These are phyloP conservation scores for Acacia crassicarpa DNA, from an alignment of 306 rosid genomes.

Conservation along the genomic window DNA sequence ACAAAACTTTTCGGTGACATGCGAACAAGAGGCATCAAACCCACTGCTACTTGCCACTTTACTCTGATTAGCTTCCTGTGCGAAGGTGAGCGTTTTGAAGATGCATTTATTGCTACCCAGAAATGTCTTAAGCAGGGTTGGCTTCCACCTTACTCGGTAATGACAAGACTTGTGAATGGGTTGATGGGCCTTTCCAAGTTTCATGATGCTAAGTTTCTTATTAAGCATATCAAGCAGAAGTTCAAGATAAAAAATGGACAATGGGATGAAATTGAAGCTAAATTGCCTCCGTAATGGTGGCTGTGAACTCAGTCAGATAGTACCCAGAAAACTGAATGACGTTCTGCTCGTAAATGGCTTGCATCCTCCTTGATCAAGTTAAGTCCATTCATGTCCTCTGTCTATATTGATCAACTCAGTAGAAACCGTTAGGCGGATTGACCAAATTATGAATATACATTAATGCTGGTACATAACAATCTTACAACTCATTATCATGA, in stretches of 20 bases:
- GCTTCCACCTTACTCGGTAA: constrained; percentile 66
- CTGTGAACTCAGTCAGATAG: constrained; percentile 8
- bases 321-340: constrained; percentile 2
- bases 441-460: background rate
- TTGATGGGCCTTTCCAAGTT: constrained; percentile 53
- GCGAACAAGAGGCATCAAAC: constrained; percentile 47
- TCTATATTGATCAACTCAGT: background rate
- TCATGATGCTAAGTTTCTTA: constrained; percentile 55
- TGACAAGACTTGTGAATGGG: constrained; percentile 74
- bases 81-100: constrained; percentile 49
- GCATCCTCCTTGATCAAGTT: background rate
- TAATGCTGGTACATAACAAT: background rate
- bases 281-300: constrained; percentile 47
- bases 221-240: constrained; percentile 61
- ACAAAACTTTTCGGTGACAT: constrained; percentile 53
- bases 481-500: background rate
- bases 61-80: constrained; percentile 52
- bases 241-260: constrained; percentile 39
- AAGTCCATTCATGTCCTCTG: constrained; percentile 18
- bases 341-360: constrained; percentile 2
- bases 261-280: constrained; percentile 82
- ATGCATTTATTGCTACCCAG: constrained; percentile 42
- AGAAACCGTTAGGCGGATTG: background rate
- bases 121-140: constrained; percentile 62
- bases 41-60: constrained; percentile 51